Conservation (phyloP, 2,329 filamentous ascomycete species). For the Clonostachys rhizophaga region DNA sequence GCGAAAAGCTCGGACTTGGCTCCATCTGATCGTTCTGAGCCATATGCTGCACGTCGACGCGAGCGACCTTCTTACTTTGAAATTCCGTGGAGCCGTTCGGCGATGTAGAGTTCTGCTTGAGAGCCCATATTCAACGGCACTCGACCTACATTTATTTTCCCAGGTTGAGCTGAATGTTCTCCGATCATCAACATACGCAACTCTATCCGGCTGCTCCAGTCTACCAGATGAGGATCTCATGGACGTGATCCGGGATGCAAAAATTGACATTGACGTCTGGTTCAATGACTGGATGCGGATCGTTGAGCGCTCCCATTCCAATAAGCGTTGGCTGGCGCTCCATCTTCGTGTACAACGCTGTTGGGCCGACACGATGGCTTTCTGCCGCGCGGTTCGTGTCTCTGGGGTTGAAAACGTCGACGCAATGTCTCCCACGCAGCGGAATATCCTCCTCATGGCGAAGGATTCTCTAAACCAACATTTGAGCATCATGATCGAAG, state of each 20-base stretch:
- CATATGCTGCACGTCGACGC: slow-evolving; percentile 41
- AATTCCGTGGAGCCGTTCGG: slow-evolving; percentile 35
- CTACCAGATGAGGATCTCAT: slow-evolving; percentile 26
- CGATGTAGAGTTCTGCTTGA: slow-evolving; percentile 37
- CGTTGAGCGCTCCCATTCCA: slow-evolving; percentile 13
- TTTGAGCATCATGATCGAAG: slow-evolving; percentile 38
- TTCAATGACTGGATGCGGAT: slow-evolving; percentile 29
- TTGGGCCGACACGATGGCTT: slow-evolving; percentile 47
- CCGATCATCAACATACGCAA: slow-evolving; percentile 26
- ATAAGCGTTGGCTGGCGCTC: slow-evolving; percentile 25
- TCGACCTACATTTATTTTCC: slow-evolving; percentile 46
- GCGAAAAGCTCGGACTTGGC: slow-evolving; percentile 41
- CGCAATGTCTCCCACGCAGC: slow-evolving; percentile 42
- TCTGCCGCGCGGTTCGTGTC: slow-evolving; percentile 42
- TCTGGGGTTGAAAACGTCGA: slow-evolving; percentile 18
- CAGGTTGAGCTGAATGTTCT: slow-evolving; percentile 37
- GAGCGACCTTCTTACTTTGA: slow-evolving; percentile 11
- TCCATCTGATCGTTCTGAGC: slow-evolving; percentile 45
- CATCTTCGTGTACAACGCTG: slow-evolving; percentile 46
- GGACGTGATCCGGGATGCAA: slow-evolving; percentile 34
- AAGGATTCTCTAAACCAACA: slow-evolving; percentile 46
- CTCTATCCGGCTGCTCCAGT: slow-evolving; percentile 14
- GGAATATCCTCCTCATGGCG: slow-evolving; percentile 39
- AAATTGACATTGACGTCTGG: slow-evolving; percentile 43
- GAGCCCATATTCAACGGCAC: slow-evolving; percentile 32